Evolutionary conservation across 108 stramenopile species (phyloP), one percentile per base, ranked within the genome.

Genomic region (Skeletonema costatum): DNA sequence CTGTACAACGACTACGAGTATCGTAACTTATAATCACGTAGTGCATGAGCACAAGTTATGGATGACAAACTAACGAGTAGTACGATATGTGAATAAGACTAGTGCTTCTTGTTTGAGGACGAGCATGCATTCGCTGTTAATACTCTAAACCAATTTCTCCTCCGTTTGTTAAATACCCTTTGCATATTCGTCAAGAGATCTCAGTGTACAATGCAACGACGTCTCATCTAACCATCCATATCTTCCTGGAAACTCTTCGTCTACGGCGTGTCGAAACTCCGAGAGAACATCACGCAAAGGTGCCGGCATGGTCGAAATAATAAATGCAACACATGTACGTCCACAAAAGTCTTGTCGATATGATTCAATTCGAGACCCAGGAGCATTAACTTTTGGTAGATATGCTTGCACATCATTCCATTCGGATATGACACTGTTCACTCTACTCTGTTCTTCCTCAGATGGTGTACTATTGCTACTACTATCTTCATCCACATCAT

Each of bases 131-230:
- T 25, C 25, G 25, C 25, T 25, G 25, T 25, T 1, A 5, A 35
- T 35, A 35, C 33, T 35, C 33, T 35, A 35, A 35, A 35, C 33
- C 33, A 5, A 41, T 41, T 2, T 44, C 42, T 16, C 42, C 14
- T 3, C 14, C 42, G 14, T 16, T 44, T 44, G 42, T 13, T 16
- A 9, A 2, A 44, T 13, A 44, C 2, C 13, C 13, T 44, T 39
- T 39, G 38, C 38, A 16, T 12, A 8, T 12, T 7, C 32, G 63
- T 64, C 63, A 41, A 64, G 63, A 64, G 63, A 64, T 6, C 63
- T 44, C 46, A 64, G 10, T 11, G 63, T 64, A 41, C 63, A 64
- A 64, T 64, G 63, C 32, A 64, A 51, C n/a, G 63, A 64, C n/a
- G 46, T 13, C 10, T 64, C 63, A 19, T 44, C 63, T 38, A 64